Percentiles rank a stretch among this genome's conserved stretches.
phyloP scores from a whole-genome alignment of 1,139 yeast species.

The Chernovozyma aurita region DNA sequence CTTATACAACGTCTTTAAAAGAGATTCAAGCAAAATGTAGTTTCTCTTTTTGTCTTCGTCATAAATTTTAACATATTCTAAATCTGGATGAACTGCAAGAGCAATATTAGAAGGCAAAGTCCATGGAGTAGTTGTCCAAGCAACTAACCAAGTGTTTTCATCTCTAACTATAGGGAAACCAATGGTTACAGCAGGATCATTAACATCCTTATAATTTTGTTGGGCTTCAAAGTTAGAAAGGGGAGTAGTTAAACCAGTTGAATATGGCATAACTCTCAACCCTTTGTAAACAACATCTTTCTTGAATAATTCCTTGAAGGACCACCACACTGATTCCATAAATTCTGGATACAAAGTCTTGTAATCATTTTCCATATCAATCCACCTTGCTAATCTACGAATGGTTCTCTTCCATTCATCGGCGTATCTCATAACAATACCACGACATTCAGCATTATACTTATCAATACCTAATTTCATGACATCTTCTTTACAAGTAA shows the following conservation, averaged over 20 bases:
- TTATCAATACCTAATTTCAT: slow-evolving; percentile 90
- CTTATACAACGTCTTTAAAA: slow-evolving; percentile 81
- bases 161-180: slow-evolving; percentile 82
- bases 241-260: slow-evolving; percentile 96
- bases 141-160: slow-evolving; percentile 78
- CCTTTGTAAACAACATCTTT: slow-evolving; percentile 92
- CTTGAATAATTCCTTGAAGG: slow-evolving; percentile 79
- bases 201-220: slow-evolving; percentile 94
- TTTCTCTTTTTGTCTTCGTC: slow-evolving; percentile 82
- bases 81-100: slow-evolving; percentile 84
- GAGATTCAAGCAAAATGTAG: slow-evolving; percentile 77
- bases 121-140: slow-evolving; percentile 99
- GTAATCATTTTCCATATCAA: slow-evolving; percentile 97
- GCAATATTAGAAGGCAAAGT: slow-evolving; percentile 94
- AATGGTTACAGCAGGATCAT: slow-evolving; percentile 93
- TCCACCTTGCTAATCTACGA: slow-evolving; percentile 97
- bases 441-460: slow-evolving; percentile 90
- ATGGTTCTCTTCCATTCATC: slow-evolving; percentile 91
- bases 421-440: slow-evolving; percentile 96
- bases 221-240: slow-evolving; percentile 97
- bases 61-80: slow-evolving; percentile 85
- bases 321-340: slow-evolving; percentile 99
- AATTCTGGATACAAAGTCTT: slow-evolving; percentile 92
- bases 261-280: slow-evolving; percentile 96
- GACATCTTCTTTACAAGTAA: slow-evolving; percentile 91